phyloP scores from a whole-genome alignment of 768 basidiomycete genomes.

The Sarcomyxa edulis region DNA sequence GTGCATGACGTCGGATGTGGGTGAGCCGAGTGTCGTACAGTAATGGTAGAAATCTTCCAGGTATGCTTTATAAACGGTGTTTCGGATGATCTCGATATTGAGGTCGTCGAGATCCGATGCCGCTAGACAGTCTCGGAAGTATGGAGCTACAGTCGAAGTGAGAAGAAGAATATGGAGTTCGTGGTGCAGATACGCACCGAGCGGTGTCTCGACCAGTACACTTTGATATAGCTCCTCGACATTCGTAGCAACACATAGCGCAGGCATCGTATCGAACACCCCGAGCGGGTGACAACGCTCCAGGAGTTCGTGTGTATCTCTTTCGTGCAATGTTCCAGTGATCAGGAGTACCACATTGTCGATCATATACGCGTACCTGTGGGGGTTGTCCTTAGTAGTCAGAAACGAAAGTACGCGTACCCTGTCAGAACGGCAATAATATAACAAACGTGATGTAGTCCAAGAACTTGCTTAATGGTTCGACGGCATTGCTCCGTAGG shows the following conservation, averaged over 20 bases:
- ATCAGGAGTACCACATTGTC: conserved; percentile 98
- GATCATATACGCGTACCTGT: conserved; percentile 98
- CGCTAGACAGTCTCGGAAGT: conserved; percentile 93
- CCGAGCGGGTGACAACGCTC: conserved; percentile 97
- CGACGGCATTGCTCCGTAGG: conserved; percentile 84
- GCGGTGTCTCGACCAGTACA: conserved; percentile 94
- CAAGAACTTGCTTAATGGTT: conserved; percentile 86
- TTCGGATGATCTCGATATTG: conserved; percentile 99
- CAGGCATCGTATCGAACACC: conserved; percentile 97
- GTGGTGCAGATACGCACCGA: conserved; percentile 54
- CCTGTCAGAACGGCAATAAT: conserved; percentile 3
- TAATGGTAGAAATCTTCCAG: conserved; percentile 95
- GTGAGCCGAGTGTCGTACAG: conserved; percentile 70
- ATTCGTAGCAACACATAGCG: conserved; percentile 97
- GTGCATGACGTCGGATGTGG: conserved; percentile 91
- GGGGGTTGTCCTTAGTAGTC: conserved; percentile 9
- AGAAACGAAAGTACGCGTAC: conserved; percentile 7
- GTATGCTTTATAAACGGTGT: conserved; percentile 98
- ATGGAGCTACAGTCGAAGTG: conserved; percentile 55
- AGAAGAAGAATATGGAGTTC: conserved; percentile 3
- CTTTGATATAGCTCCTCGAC: conserved; percentile 97
- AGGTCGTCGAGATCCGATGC: conserved; percentile 96
- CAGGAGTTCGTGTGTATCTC: conserved; percentile 94
- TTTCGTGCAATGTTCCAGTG: conserved; percentile 93
- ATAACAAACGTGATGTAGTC: conserved; percentile 92